Conservation (phyloP, 2,329 filamentous ascomycete species). For the Colletotrichum magnum region DNA sequence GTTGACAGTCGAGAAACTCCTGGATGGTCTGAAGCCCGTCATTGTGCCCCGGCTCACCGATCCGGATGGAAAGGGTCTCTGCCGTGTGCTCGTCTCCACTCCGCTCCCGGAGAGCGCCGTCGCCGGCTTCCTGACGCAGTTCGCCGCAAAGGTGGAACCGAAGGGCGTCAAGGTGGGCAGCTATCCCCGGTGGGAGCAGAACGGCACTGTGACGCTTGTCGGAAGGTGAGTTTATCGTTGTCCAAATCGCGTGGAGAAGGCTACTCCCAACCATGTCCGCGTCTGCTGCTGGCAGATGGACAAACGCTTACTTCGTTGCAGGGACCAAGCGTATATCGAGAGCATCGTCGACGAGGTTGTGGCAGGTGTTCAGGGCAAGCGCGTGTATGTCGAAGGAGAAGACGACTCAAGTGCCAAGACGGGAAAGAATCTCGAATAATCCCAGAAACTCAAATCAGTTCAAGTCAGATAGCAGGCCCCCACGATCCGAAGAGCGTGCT, state of each 20-base stretch:
- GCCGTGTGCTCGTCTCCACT: conserved; percentile 86
- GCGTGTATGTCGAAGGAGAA: conserved; percentile 80
- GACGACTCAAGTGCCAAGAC: conserved; percentile 60
- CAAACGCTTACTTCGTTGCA: conserved; percentile 49
- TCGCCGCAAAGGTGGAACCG: conserved; percentile 80
- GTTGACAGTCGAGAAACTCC: conserved; percentile 75
- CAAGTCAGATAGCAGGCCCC: conserved; percentile 21
- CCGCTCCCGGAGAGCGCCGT: conserved; percentile 89
- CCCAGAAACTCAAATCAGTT: conserved; percentile 15
- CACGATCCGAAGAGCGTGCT: conserved; percentile 13
- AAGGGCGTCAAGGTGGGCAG: conserved; percentile 93
- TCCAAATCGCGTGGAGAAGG: conserved; percentile 10
- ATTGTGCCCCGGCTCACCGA: conserved; percentile 81
- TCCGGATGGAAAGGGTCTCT: conserved; percentile 84
- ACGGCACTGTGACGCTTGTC: conserved; percentile 93
- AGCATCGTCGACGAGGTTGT: conserved; percentile 84
- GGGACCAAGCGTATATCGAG: conserved; percentile 83
- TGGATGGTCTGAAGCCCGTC: conserved; percentile 81
- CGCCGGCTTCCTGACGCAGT: conserved; percentile 84
- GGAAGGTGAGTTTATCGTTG: conserved; percentile 60
- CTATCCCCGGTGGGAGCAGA: conserved; percentile 93
- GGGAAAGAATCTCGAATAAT: conserved; percentile 14
- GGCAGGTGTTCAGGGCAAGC: conserved; percentile 79
- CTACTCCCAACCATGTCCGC: background rate
- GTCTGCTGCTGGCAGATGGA: background rate